phyloP scores from a whole-genome alignment of 805 yeast species.

The Myxozyma kluyveri region DNA sequence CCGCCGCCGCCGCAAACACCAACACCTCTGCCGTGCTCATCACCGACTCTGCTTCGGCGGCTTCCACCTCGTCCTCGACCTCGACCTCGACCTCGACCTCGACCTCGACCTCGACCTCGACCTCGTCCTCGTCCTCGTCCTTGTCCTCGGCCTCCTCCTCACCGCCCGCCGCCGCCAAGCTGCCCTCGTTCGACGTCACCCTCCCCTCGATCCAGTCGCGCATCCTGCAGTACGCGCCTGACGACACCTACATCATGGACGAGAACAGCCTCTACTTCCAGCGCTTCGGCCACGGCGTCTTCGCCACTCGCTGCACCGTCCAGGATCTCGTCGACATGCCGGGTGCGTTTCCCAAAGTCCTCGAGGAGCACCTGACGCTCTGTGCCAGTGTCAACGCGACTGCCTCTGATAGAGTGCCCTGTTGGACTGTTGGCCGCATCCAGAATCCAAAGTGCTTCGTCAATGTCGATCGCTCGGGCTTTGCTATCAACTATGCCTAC shows the following conservation, averaged over 20 bases:
- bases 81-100: too few species aligned
- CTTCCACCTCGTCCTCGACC: too few species aligned
- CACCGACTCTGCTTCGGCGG: too few species aligned
- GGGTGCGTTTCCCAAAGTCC: slow-evolving; percentile 1
- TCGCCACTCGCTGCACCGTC: neutral
- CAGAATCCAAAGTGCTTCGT: slow-evolving; percentile 16
- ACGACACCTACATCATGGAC: slow-evolving; percentile 22
- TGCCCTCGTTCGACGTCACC: slow-evolving; percentile 8
- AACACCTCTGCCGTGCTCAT: too few species aligned
- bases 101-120: too few species aligned
- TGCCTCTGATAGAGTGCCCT: slow-evolving; percentile 22
- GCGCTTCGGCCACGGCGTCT: slow-evolving; percentile 9
- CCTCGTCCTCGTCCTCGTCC: neutral
- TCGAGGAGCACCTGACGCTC: slow-evolving; percentile 15
- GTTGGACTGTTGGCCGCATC: slow-evolving; percentile 19
- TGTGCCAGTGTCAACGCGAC: slow-evolving; percentile 21
- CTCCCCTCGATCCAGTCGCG: slow-evolving; percentile 14
- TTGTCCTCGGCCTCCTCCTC: too few species aligned
- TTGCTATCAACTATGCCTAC: slow-evolving; percentile 15
- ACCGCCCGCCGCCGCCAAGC: neutral
- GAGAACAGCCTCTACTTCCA: slow-evolving; percentile 22
- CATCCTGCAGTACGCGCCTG: slow-evolving; percentile 17
- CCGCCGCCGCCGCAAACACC: neutral
- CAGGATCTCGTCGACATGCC: neutral
- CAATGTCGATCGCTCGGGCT: slow-evolving; percentile 14